Base-by-base conservation (phyloP, 805 yeast genomes). In the Lipomyces kockii region DNA sequence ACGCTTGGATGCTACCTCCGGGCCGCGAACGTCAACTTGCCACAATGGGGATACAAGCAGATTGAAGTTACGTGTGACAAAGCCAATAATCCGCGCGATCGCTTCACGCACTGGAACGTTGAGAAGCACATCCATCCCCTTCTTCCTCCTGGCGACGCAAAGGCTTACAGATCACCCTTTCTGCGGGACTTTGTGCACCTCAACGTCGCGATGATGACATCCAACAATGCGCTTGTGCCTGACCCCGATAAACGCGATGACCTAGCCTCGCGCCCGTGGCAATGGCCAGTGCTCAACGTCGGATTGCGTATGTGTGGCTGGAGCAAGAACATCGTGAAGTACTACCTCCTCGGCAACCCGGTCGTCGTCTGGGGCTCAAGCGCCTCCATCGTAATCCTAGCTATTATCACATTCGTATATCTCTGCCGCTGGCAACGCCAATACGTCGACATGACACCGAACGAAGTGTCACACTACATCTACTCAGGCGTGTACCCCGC, bases 1-100 rank as follows among this genome's bases (percentile, higher is more conserved):
- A 85, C 78, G 9, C 78, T 92, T 74, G 89, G 90, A 54, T 96
- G 98, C 78, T 93, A 92, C 78, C 81, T 95, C 76, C 90, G 93
- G 72, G 90, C 94, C 14, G 84, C 95, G 11, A 98, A 97, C 57
- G 80, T 82, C 72, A 77, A 86, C 29, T 87, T 93, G 76, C 99
- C 99, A 22, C 87, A 87, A 20, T 95, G 99, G 99, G 99, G 99
- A 25, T 95, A 94, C 85, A 86, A 92, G 77, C 99, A 95, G 82
- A 97, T 97, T 70, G 99, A 95, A 81, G 94, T 95, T 71, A 89
- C 88, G 1, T 95, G 99, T 80, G 75, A 78, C 63, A 77, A 78
- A 34, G 71, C 73, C 60, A 80, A 87, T 75, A 78, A 85, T 34
- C 70, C 78, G 11, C 81, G 81, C 63, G 92, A 89, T 77, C 86